These are phyloP conservation scores for Catunica adiposa DNA, from an alignment of 2,329 filamentous ascomycete genomes.

Conservation along the genomic window DNA sequence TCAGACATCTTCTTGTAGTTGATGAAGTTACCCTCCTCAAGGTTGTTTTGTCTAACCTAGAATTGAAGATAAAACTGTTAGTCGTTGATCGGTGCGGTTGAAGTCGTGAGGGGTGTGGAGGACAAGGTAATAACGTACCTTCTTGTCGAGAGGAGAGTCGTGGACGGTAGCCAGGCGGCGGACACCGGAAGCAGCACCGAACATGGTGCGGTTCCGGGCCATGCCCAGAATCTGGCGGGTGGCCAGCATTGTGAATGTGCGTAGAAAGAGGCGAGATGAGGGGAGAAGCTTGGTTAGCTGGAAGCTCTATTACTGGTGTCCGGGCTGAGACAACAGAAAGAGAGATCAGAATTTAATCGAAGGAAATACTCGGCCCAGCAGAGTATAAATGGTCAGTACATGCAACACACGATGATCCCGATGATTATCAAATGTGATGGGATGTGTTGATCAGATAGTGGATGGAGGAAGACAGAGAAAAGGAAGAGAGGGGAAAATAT, in stretches of 20 bases:
- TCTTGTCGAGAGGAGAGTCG: slow-evolving; percentile 75
- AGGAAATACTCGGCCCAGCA: slow-evolving; percentile 11
- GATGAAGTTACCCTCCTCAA: slow-evolving; percentile 92
- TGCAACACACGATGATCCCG: slow-evolving; percentile 10
- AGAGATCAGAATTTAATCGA: background rate
- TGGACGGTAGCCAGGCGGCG: slow-evolving; percentile 70
- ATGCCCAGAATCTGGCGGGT: slow-evolving; percentile 54
- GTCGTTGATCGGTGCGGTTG: background rate
- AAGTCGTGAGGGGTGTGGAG: no score
- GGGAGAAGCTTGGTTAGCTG: background rate
- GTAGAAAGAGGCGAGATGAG: background rate
- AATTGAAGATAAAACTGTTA: background rate
- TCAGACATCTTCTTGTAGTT: slow-evolving; percentile 99
- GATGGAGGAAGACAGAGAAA: slow-evolving; percentile 3
- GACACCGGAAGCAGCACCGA: slow-evolving; percentile 41
- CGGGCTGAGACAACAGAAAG: slow-evolving; percentile 5
- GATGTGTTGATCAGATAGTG: slow-evolving; percentile 3
- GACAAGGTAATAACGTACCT: slow-evolving; percentile 36
- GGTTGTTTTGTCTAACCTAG: slow-evolving; percentile 84
- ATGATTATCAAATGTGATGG: slow-evolving; percentile 6
- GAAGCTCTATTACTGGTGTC: slow-evolving; percentile 7
- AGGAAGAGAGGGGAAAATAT: background rate
- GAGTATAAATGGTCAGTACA: slow-evolving; percentile 9
- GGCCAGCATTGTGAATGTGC: slow-evolving; percentile 39
- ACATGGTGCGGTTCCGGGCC: slow-evolving; percentile 42